Evolutionary conservation across 495 filamentous ascomycete species (phyloP), one percentile per base, ranked within the genome.

Genomic region (Penicillium desertorum): DNA sequence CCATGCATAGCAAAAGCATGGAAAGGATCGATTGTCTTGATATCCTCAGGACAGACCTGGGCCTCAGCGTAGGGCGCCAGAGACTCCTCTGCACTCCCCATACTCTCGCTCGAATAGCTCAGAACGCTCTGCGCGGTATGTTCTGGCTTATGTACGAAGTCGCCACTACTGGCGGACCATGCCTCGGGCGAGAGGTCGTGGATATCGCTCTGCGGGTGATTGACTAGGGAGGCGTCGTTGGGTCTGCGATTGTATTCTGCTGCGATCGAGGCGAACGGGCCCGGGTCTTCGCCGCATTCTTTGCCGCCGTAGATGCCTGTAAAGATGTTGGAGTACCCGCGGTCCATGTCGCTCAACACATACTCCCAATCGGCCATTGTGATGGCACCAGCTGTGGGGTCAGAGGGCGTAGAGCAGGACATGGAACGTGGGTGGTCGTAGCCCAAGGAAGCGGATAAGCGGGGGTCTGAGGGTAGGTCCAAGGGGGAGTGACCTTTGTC

Each of bases 291-390:
- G 44, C 80, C 80, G 22, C 77, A 76, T 37, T 83, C 79, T 44
- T 83, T 83, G 14, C 88, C 88, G 46, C 88, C 90, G 63, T 92
- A 92, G 51, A 93, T 91, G 10, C 87, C 85, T 59, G 89, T 89
- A 78, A 91, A 94, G 10, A 93, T 84, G 65, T 90, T 92, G 16
- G 86, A 84, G 63, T 83, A 83, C 5, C 87, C 89, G 34, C 84
- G 84, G 58, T 94, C 91, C 73, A 96, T 84, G 36, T 84, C 85
- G 41, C 86, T 85, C 17, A 92, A 76, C 1, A 94, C 79, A 12
- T 84, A 81, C 66, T 92, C 90, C 91, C 90, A 94, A 59, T 92
- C 90, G 1, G 83, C 77, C 52, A 84, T 70, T 3, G 85, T 83
- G 9, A 86, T 77, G 39, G 76, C 58, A 4, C 69, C 68, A 1